phyloP scores from a whole-genome alignment of 257 asterid genomes.

The Solanum bulbocastanum region DNA sequence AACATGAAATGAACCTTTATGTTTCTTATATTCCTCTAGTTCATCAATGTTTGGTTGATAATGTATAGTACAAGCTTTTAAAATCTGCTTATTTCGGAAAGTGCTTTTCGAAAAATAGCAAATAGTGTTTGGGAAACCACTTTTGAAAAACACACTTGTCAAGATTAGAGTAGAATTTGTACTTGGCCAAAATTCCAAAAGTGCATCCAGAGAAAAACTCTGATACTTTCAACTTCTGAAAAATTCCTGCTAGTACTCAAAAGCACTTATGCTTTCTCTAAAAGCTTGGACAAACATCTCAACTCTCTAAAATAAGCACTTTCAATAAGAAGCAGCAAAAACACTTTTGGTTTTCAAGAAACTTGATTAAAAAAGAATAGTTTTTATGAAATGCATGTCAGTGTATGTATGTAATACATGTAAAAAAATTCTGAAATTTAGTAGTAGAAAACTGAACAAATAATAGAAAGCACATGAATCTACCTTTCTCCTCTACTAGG shows the following conservation, averaged over 20 bases:
- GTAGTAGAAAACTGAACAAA: background rate
- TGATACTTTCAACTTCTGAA: background rate
- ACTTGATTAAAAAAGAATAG: background rate
- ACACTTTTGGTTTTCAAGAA: background rate
- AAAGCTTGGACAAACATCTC: background rate
- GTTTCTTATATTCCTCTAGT: background rate
- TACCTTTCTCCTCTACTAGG: background rate
- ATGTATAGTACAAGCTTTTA: background rate
- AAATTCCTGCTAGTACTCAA: background rate
- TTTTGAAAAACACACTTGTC: background rate
- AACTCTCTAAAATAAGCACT: background rate
- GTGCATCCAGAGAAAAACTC: background rate
- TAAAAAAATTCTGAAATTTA: background rate
- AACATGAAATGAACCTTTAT: background rate
- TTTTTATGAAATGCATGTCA: background rate
- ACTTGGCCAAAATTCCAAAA: background rate
- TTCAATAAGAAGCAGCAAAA: background rate
- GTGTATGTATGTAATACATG: background rate
- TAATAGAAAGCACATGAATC: background rate
- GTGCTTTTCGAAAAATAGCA: background rate
- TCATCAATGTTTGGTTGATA: background rate
- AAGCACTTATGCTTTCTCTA: background rate
- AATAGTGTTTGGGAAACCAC: background rate
- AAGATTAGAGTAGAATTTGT: background rate
- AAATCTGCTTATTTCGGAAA: background rate